These are phyloP conservation scores for Oldenlandia corymbosa DNA, from an alignment of 257 asterid species.

Conservation along the genomic window DNA sequence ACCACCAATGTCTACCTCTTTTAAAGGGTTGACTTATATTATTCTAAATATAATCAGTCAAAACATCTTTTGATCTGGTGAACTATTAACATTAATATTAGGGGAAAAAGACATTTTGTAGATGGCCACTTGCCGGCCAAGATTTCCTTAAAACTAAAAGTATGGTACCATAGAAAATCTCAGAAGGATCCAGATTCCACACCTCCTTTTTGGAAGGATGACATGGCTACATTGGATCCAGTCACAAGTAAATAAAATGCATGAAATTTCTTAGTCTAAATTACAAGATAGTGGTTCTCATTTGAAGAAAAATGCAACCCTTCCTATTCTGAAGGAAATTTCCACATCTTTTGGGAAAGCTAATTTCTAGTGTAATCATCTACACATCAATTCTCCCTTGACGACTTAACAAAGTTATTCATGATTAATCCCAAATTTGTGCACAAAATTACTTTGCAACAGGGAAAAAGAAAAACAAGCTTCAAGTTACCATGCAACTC, in stretches of 20 bases:
- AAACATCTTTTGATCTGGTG: not conserved
- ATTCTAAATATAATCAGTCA: not conserved
- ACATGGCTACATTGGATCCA: not conserved
- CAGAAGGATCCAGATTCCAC: not conserved
- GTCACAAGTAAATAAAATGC: not conserved
- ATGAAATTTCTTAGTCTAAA: not conserved
- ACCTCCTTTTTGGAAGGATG: not conserved
- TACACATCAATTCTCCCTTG: too few species aligned
- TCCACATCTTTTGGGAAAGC: not conserved
- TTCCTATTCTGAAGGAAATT: not conserved
- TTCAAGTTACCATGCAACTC: not conserved
- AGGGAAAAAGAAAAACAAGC: not conserved
- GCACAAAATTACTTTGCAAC: not conserved
- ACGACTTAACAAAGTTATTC: too few species aligned
- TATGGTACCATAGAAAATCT: not conserved
- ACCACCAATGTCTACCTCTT: not conserved
- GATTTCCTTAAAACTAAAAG: not conserved
- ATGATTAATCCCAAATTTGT: not conserved
- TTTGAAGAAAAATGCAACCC: not conserved
- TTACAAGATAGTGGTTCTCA: not conserved
- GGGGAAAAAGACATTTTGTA: too few species aligned
- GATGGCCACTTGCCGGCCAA: too few species aligned
- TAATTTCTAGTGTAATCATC: not conserved
- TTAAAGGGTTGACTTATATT: conserved; percentile 3
- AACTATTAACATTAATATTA: not conserved